phyloP scores from a whole-genome alignment of 495 filamentous ascomycete species.

The Penicillium lividum region DNA sequence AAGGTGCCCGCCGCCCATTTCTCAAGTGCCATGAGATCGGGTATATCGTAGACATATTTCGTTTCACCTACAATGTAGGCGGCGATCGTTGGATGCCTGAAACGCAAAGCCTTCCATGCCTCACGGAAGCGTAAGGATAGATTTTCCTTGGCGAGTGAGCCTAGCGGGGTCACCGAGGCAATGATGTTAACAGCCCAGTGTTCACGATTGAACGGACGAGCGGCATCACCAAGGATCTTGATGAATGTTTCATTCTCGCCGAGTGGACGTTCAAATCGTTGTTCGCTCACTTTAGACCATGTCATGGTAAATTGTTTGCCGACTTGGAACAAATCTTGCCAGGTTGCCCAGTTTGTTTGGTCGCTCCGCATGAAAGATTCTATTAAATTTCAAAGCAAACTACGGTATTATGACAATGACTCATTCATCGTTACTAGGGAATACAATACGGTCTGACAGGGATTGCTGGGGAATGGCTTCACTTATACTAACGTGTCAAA shows the following conservation, averaged over 20 bases:
- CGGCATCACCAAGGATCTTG: constrained; percentile 9
- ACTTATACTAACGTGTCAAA: not conserved
- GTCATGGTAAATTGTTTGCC: not conserved
- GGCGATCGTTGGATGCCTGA: constrained; percentile 5
- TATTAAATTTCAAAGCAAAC: not conserved
- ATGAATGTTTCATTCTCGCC: constrained; percentile 9
- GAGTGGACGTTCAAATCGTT: constrained; percentile 2
- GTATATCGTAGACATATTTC: constrained; percentile 8
- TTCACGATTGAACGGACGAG: constrained; percentile 10
- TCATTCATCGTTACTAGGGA: not conserved
- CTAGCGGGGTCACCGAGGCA: constrained; percentile 7
- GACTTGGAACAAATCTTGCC: not conserved
- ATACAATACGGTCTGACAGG: not conserved
- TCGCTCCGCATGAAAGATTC: not conserved
- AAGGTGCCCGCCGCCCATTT: constrained; percentile 7
- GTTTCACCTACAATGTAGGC: constrained; percentile 9
- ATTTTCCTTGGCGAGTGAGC: constrained; percentile 7
- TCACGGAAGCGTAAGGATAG: constrained; percentile 2
- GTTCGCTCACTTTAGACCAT: constrained; percentile 5
- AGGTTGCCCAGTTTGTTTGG: not conserved
- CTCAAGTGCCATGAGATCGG: constrained; percentile 1
- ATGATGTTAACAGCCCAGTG: constrained; percentile 9
- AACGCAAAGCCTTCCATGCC: constrained; percentile 6
- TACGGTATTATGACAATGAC: not conserved
- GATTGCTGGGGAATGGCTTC: not conserved